Conservation (phyloP, 805 yeast genomes). For the Ogataea wickerhamii region DNA sequence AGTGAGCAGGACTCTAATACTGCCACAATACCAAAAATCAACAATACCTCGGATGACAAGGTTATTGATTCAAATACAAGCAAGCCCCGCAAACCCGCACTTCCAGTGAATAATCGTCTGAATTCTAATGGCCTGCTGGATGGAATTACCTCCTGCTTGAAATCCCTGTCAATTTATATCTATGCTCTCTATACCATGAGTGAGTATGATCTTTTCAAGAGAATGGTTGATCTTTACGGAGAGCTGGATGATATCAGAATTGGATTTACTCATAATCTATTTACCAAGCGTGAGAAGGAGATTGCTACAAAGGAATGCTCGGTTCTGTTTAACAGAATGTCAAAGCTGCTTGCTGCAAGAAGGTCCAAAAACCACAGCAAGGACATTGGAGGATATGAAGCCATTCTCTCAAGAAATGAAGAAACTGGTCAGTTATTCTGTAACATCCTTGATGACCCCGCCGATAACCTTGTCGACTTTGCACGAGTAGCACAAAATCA, state of each 20-base stretch:
- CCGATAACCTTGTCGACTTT: conserved; percentile 37
- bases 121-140: conserved; percentile 44
- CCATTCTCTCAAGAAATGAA: conserved; percentile 62
- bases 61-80: conserved; percentile 5
- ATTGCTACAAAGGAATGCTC: conserved; percentile 50
- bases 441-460: conserved; percentile 15
- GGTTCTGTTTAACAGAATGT: conserved; percentile 50
- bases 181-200: conserved; percentile 69
- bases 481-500: conserved; percentile 64
- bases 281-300: conserved; percentile 51
- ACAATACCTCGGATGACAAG: conserved; percentile 5
- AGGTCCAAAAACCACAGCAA: conserved; percentile 9
- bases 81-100: conserved; percentile 38
- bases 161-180: conserved; percentile 58
- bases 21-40: neutral
- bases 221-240: conserved; percentile 49
- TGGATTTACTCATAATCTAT: conserved; percentile 45
- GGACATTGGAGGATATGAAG: conserved; percentile 54
- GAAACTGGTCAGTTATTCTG: conserved; percentile 52
- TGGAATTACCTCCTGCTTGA: conserved; percentile 57
- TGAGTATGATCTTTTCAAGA: conserved; percentile 59
- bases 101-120: conserved; percentile 47
- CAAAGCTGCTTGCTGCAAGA: conserved; percentile 52
- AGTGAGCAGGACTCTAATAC: neutral
- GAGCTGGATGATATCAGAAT: conserved; percentile 58